Evolutionary conservation across 1,284 basidiomycete species (phyloP).

Genomic region (Amylostereum areolatum): DNA sequence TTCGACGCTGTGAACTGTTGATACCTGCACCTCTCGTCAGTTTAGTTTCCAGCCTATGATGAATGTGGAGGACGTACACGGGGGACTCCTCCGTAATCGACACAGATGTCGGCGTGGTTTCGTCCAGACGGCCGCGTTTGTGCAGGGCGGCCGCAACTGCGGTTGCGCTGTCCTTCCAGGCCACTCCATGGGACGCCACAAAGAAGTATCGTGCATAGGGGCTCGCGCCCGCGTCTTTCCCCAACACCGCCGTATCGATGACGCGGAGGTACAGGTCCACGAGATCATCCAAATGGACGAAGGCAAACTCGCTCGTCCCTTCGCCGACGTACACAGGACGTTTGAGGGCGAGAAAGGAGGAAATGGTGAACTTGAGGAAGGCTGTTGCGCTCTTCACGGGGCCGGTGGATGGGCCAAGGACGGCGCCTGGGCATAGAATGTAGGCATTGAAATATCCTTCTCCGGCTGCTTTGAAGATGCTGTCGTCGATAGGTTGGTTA

Average conservation of each 20-base stretch:
- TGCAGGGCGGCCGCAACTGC: slow-evolving; percentile 1
- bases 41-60: not conserved
- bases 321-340: slow-evolving; percentile 14
- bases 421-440: slow-evolving; percentile 5
- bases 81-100: not conserved
- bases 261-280: slow-evolving; percentile 13
- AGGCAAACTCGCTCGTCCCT: slow-evolving; percentile 14
- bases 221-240: not conserved
- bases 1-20: not conserved
- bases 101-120: not conserved
- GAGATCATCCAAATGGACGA: slow-evolving; percentile 16
- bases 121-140: not conserved
- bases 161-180: slow-evolving; percentile 2
- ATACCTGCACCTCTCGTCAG: not conserved
- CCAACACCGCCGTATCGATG: slow-evolving; percentile 9
- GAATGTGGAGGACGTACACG: not conserved
- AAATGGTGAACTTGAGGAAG: not conserved
- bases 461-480: slow-evolving; percentile 14
- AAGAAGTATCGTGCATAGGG: slow-evolving; percentile 7
- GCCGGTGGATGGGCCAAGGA: slow-evolving; percentile 12
- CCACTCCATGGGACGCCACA: not conserved
- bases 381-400: slow-evolving; percentile 9
- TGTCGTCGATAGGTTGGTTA: not conserved
- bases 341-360: not conserved
- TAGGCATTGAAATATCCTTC: slow-evolving; percentile 11